Conservation (phyloP, 1,139 yeast genomes). For the Dujonia santamariae region DNA sequence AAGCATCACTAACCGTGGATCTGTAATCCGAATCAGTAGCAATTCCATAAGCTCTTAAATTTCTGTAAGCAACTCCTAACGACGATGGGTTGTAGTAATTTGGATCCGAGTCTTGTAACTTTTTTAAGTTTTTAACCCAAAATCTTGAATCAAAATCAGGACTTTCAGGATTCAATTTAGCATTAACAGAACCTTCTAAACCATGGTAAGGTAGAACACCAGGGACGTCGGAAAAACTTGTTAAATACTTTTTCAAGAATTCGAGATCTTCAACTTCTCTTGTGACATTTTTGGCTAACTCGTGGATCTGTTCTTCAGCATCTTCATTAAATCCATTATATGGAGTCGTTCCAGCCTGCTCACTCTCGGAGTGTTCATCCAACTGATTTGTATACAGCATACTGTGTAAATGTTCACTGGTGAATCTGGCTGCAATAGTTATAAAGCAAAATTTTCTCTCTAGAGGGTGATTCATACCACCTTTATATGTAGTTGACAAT, state of each 20-base stretch:
- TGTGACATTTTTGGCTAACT: conserved; percentile 1
- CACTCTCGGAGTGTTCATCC: too few species aligned
- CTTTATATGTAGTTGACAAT: too few species aligned
- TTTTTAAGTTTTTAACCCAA: conserved; percentile 25
- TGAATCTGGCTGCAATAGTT: too few species aligned
- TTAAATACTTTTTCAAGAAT: conserved; percentile 24
- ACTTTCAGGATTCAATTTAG: conserved; percentile 46
- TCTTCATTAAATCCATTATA: too few species aligned
- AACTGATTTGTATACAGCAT: too few species aligned
- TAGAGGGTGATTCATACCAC: too few species aligned
- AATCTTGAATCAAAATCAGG: conserved; percentile 51
- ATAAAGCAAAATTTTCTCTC: too few species aligned
- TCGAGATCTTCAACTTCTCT: conserved; percentile 1
- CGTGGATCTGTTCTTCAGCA: too few species aligned
- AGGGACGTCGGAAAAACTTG: conserved; percentile 53
- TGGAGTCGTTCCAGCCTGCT: too few species aligned
- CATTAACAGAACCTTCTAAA: conserved; percentile 27
- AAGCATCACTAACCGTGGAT: conserved; percentile 14
- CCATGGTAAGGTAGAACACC: conserved; percentile 38
- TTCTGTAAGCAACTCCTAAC: conserved; percentile 18
- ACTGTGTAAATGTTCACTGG: too few species aligned
- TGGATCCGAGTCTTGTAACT: conserved; percentile 16
- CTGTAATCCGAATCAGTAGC: conserved; percentile 18
- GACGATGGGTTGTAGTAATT: conserved; percentile 19
- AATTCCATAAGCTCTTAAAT: conserved; percentile 17